A percentile compares a stretch with the other conserved stretches of the same genome.
These are phyloP conservation scores for Cyberlindnera meyerae DNA, from an alignment of 805 yeast genomes.

Conservation along the genomic window DNA sequence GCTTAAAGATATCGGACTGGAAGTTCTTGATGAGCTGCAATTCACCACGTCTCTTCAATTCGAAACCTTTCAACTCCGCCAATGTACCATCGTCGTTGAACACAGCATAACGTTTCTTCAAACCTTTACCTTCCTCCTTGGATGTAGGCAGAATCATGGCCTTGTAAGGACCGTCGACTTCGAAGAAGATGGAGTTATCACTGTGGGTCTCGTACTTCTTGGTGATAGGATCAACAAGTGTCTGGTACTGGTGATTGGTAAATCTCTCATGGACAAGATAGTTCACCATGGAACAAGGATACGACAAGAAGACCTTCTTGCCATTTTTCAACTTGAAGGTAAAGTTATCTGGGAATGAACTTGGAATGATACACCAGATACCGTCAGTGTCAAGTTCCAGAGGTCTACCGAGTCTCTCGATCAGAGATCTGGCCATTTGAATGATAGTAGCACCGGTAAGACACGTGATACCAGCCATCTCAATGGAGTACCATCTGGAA, in stretches of 20 bases:
- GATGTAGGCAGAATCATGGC: conserved; percentile 98
- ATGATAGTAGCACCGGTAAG: conserved; percentile 96
- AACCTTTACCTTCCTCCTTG: conserved; percentile 94
- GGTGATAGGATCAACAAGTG: conserved; percentile 62
- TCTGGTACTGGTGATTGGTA: conserved; percentile 94
- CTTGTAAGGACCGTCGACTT: conserved; percentile 96
- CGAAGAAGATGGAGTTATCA: conserved; percentile 94
- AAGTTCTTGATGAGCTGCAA: conserved; percentile 88
- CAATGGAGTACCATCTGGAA: conserved; percentile 98
- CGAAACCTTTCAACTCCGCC: conserved; percentile 96
- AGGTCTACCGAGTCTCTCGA: conserved; percentile 92
- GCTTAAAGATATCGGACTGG: conserved; percentile 89
- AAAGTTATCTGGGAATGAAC: conserved; percentile 88
- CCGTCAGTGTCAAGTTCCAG: conserved; percentile 98
- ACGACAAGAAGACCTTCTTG: conserved; percentile 69
- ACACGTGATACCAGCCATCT: conserved; percentile 99
- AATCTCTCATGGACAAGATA: conserved; percentile 86
- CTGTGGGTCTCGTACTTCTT: conserved; percentile 71
- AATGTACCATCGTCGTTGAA: conserved; percentile 90
- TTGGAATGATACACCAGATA: conserved; percentile 97
- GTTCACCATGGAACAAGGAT: conserved; percentile 95
- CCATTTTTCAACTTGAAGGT: conserved; percentile 70
- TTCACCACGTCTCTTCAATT: conserved; percentile 94
- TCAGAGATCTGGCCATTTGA: conserved; percentile 91
- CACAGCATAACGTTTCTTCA: conserved; percentile 95